Evolutionary conservation across 306 rosid genomes (phyloP), one percentile per base, ranked within the genome.

Genomic region (Quercus suber): DNA sequence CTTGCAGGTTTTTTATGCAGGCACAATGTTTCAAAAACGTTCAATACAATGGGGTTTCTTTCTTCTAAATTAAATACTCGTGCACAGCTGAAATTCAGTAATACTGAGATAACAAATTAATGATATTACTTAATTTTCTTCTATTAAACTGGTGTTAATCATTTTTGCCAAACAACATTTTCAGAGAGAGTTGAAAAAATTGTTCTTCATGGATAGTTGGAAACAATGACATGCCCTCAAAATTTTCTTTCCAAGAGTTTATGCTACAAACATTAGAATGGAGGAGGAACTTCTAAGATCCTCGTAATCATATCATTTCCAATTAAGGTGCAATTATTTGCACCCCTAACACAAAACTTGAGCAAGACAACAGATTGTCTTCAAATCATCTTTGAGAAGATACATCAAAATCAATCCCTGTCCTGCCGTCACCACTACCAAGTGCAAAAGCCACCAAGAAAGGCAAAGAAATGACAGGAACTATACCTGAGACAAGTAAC

Each of bases 181-280:
- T 71, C 43, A 63, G n/a, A 9, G 30, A 75, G 45, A 30, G 52
- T 43, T 76, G 33, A 5, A 57, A 55, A 21, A 74, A 74, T 71
- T 41, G 12, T 5, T 17, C 56, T 56, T 76, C 53, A 75, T 69
- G 72, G 45, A 41, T 8, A 41, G 45, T 41, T 41, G 45, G 76
- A 85, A 75, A 41, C 77, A 75, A 74, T 18, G 71, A 53, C 30
- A 21, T 33, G 51, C 78, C 53, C 76, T 73, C 20, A 27, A 68
- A 55, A 30, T 58, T 52, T 64, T 52, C 74, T 71, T 49, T 80
- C 6, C 5, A 51, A 78, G 76, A 67, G 55, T 77, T 78, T 69
- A 68, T 69, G 82, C 77, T 55, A 60, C 56, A 77, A 30, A 18
- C 51, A 19, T 2, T 19, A 65, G 33, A 28, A 18, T 35, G 52